Conservation (phyloP, 495 filamentous ascomycete genomes). For the Aspergillus indologenus region DNA sequence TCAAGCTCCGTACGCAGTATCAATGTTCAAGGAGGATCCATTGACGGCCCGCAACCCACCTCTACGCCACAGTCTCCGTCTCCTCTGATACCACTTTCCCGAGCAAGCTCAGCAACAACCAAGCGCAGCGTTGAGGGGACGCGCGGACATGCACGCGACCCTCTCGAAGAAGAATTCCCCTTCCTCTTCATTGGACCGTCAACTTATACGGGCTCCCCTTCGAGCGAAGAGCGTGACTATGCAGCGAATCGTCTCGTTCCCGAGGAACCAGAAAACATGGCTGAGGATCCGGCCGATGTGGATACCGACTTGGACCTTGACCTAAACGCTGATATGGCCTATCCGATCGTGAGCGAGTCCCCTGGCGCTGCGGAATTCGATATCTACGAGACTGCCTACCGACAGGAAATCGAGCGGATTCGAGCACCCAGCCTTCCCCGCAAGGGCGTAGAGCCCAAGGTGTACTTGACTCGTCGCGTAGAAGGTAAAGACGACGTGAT, state of each 20-base stretch:
- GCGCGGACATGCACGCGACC: conserved; percentile 64
- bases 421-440: conserved; percentile 34
- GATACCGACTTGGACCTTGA: conserved; percentile 7
- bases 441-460: conserved; percentile 33
- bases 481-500: conserved; percentile 49
- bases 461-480: conserved; percentile 61
- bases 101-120: conserved; percentile 38
- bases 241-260: conserved; percentile 17
- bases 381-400: conserved; percentile 85
- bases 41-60: conserved; percentile 19
- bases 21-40: conserved; percentile 17
- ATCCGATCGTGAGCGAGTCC: conserved; percentile 68
- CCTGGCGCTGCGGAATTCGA: conserved; percentile 76
- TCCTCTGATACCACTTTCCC: conserved; percentile 28
- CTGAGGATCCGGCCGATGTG: conserved; percentile 17
- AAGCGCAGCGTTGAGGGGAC: conserved; percentile 48
- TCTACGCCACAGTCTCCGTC: conserved; percentile 28
- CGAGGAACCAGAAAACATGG: conserved; percentile 26
- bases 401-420: conserved; percentile 76
- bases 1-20: conserved; percentile 29
- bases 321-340: conserved; percentile 11
- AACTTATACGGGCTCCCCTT: conserved; percentile 35
- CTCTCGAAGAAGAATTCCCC: conserved; percentile 55
- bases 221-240: conserved; percentile 12
- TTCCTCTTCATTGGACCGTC: conserved; percentile 73